These are phyloP conservation scores for Nitzschia putrida DNA, from an alignment of 108 stramenopile species.

Conservation along the genomic window DNA sequence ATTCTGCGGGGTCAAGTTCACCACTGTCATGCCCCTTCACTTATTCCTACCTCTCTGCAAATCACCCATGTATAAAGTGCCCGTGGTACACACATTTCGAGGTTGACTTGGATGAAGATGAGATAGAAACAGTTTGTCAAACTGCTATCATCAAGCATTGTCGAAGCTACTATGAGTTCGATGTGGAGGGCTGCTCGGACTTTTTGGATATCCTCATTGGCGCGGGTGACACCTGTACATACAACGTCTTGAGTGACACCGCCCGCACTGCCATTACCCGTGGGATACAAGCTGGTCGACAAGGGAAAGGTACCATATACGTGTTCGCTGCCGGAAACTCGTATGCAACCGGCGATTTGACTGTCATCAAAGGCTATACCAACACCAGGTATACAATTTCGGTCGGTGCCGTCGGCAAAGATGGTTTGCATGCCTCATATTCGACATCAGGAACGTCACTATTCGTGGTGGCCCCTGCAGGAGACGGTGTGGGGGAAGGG, in stretches of 20 bases:
- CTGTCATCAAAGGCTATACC: slow-evolving; percentile 12
- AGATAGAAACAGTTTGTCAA: neutral
- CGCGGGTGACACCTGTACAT: slow-evolving; percentile 13
- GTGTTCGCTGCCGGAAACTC: slow-evolving; percentile 48
- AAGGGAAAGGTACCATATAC: slow-evolving; percentile 49
- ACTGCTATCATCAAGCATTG: slow-evolving; percentile 17
- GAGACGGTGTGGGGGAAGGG: slow-evolving; percentile 27
- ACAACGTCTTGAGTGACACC: neutral
- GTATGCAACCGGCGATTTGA: slow-evolving; percentile 23
- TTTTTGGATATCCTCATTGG: slow-evolving; percentile 26
- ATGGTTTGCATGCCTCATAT: slow-evolving; percentile 36
- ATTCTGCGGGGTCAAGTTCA: neutral
- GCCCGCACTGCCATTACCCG: neutral
- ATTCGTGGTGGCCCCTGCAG: slow-evolving; percentile 35
- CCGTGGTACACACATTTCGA: neutral
- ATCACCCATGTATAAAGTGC: neutral
- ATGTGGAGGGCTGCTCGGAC: slow-evolving; percentile 30
- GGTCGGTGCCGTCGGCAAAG: slow-evolving; percentile 41
- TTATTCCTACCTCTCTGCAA: too few relatives aligned
- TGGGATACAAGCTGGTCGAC: slow-evolving; percentile 30
- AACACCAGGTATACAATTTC: slow-evolving; percentile 38
- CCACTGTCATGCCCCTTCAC: slow-evolving; percentile 18
- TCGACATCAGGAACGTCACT: slow-evolving; percentile 37
- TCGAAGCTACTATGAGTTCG: slow-evolving; percentile 4
- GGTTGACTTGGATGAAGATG: too few relatives aligned